phyloP scores from a whole-genome alignment of 768 basidiomycete species.

The Brasilioporus rufonigricans region DNA sequence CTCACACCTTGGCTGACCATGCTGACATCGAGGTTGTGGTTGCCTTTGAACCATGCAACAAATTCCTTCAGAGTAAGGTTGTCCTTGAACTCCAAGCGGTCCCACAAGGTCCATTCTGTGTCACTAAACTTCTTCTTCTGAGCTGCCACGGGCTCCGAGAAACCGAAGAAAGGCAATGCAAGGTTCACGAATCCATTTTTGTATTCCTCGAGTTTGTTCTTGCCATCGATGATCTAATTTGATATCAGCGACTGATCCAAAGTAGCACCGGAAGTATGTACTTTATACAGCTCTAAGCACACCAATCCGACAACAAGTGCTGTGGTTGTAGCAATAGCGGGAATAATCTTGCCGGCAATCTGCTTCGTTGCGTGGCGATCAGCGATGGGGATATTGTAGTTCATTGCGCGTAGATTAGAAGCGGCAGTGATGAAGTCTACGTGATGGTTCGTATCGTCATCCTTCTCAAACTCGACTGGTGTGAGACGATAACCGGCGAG shows the following conservation, averaged over 20 bases:
- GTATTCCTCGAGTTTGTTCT: slow-evolving; percentile 90
- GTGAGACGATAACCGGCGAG: slow-evolving; percentile 94
- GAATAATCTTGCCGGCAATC: slow-evolving; percentile 98
- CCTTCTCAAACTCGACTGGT: slow-evolving; percentile 98
- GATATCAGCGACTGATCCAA: slow-evolving; percentile 1
- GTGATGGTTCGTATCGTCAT: slow-evolving; percentile 96
- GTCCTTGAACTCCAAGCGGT: slow-evolving; percentile 89
- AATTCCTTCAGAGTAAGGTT: slow-evolving; percentile 88
- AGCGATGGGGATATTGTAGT: slow-evolving; percentile 85
- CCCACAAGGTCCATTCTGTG: slow-evolving; percentile 97
- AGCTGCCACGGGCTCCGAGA: slow-evolving; percentile 95
- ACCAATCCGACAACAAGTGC: slow-evolving; percentile 94
- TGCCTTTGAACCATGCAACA: slow-evolving; percentile 75
- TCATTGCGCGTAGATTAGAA: slow-evolving; percentile 92
- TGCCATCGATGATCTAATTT: slow-evolving; percentile 86
- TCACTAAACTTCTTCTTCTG: slow-evolving; percentile 83
- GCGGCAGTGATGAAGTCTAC: slow-evolving; percentile 99
- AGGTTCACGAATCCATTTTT: slow-evolving; percentile 99
- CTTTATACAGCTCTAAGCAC: slow-evolving; percentile 97
- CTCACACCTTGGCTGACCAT: slow-evolving; percentile 99
- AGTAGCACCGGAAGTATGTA: slow-evolving; percentile 22
- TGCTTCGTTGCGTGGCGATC: slow-evolving; percentile 94
- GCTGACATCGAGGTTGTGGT: slow-evolving; percentile 82
- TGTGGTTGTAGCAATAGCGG: slow-evolving; percentile 98
- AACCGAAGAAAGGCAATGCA: slow-evolving; percentile 97